These are phyloP conservation scores for Rubia tinctorum DNA, from an alignment of 305 asterid genomes.

Conservation along the genomic window DNA sequence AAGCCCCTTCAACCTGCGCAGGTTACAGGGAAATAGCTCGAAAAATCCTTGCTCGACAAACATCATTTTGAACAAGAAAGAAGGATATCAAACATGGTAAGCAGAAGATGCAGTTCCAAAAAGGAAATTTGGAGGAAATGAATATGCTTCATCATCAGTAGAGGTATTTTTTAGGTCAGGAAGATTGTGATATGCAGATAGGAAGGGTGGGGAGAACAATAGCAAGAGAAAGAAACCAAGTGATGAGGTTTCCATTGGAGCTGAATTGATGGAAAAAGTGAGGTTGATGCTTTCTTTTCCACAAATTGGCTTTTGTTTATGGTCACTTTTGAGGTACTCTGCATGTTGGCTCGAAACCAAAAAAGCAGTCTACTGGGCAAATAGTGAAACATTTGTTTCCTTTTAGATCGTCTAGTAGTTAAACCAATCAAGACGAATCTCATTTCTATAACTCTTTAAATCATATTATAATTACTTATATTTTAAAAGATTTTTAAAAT, in stretches of 20 bases:
- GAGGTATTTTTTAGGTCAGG: slow-evolving; percentile 11
- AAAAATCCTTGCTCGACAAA: not conserved
- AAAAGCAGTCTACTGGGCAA: not conserved
- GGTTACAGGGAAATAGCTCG: not conserved
- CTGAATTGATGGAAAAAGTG: not conserved
- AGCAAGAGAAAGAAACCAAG: slow-evolving; percentile 2
- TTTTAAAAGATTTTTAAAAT: no score
- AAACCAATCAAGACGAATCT: no score
- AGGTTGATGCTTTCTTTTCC: no score
- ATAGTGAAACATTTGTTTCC: no score
- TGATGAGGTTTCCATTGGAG: slow-evolving; percentile 10
- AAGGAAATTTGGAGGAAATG: slow-evolving; percentile 38
- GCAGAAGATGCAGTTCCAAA: slow-evolving; percentile 62
- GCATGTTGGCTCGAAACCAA: not conserved
- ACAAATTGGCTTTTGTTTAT: not conserved
- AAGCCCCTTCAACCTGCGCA: slow-evolving; percentile 46
- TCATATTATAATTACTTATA: no score
- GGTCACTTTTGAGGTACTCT: not conserved
- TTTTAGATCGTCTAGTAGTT: no score
- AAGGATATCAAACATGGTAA: slow-evolving; percentile 34
- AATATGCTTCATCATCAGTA: slow-evolving; percentile 16
- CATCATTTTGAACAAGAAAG: not conserved
- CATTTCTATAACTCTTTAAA: no score
- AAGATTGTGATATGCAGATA: slow-evolving; percentile 11
- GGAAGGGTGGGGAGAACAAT: not conserved